Percentiles rank a stretch among this genome's conserved stretches.
phyloP scores from a whole-genome alignment of 768 basidiomycete species.

The Erythrobasidium yunnanense region DNA sequence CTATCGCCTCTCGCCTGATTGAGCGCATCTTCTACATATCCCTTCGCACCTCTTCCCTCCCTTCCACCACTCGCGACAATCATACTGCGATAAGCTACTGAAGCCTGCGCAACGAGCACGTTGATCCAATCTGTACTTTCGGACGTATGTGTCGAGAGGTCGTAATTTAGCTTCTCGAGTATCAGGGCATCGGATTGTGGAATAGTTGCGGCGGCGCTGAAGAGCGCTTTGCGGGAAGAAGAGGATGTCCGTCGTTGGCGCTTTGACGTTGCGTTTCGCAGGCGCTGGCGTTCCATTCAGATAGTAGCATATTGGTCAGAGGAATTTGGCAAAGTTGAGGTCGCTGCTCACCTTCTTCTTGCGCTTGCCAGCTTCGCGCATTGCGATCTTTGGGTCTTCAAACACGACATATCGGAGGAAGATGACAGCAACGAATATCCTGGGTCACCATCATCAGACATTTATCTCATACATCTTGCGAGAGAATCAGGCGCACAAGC shows the following conservation, averaged over 20 bases:
- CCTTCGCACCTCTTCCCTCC: conserved; percentile 40
- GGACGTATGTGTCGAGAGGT: conserved; percentile 43
- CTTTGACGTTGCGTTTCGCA: conserved; percentile 7
- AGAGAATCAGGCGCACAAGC: conserved; percentile 1
- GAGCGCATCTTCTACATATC: conserved; percentile 43
- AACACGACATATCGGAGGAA: conserved; percentile 93
- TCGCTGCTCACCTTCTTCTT: conserved; percentile 32
- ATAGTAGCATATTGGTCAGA: conserved; percentile 35
- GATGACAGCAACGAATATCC: conserved; percentile 42
- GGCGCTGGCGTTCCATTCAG: neutral
- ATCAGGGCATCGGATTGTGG: conserved; percentile 39
- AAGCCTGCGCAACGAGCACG: conserved; percentile 62
- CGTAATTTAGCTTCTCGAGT: conserved; percentile 42
- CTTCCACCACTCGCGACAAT: conserved; percentile 27
- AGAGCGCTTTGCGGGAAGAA: conserved; percentile 20
- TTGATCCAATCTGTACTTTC: conserved; percentile 93
- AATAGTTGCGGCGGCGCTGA: conserved; percentile 37
- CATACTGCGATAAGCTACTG: conserved; percentile 30
- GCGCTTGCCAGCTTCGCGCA: neutral
- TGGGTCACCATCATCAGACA: neutral
- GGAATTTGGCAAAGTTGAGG: conserved; percentile 33
- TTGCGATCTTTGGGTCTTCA: conserved; percentile 48
- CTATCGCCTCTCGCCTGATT: conserved; percentile 37
- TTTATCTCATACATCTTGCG: too few relatives aligned
- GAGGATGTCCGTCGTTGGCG: neutral